Conservation (phyloP, 1,284 basidiomycete genomes). For the Pseudomicrostroma phylloplanum region DNA sequence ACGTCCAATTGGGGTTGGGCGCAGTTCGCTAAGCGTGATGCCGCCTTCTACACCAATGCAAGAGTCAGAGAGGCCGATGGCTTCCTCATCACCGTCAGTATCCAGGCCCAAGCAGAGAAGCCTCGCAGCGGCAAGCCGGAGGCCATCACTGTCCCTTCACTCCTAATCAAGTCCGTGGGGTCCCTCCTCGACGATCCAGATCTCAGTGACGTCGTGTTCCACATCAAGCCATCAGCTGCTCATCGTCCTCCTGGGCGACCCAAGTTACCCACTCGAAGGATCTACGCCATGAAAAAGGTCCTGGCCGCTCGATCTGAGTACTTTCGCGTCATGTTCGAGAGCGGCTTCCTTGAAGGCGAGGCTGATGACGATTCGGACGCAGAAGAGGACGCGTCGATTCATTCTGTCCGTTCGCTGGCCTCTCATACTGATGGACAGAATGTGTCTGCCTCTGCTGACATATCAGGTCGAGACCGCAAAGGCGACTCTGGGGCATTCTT, state of each 20-base stretch:
- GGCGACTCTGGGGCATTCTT: background rate
- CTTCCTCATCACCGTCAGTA: conserved; percentile 71
- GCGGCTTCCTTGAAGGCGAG: conserved; percentile 44
- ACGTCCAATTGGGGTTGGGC: conserved; percentile 54
- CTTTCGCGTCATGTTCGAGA: conserved; percentile 46
- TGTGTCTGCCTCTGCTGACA: background rate
- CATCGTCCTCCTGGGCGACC: background rate
- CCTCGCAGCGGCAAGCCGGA: conserved; percentile 55
- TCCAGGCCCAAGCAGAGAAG: conserved; percentile 63
- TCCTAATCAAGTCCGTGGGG: conserved; percentile 65
- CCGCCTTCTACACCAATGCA: conserved; percentile 63
- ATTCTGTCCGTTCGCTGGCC: background rate
- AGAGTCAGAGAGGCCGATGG: conserved; percentile 59
- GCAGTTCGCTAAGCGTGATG: conserved; percentile 70
- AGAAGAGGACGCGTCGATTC: conserved; percentile 13
- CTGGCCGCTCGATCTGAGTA: conserved; percentile 51
- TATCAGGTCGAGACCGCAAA: background rate
- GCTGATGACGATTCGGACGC: conserved; percentile 30
- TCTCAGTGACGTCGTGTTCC: conserved; percentile 56
- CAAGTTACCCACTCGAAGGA: conserved; percentile 23
- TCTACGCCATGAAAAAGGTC: conserved; percentile 53
- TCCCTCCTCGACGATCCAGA: conserved; percentile 68
- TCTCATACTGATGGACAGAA: background rate
- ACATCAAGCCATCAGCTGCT: background rate
- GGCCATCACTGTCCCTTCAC: conserved; percentile 60